Evolutionary conservation across 495 filamentous ascomycete genomes (phyloP).

Genomic region (Penicillium taxi): DNA sequence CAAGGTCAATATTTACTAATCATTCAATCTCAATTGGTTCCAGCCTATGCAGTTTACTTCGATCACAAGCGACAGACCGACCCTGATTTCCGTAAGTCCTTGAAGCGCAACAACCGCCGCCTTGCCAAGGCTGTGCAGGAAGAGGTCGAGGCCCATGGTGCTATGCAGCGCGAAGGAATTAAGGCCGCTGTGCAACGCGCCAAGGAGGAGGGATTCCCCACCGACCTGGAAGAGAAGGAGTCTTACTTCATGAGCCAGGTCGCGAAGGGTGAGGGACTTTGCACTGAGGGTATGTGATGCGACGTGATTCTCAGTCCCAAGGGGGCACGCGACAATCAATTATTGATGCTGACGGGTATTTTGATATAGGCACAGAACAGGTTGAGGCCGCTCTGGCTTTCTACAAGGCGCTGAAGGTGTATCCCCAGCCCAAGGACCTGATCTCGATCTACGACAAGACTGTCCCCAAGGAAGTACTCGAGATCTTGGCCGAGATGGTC

Average conservation of each 20-base stretch:
- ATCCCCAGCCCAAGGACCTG: slow-evolving; percentile 84
- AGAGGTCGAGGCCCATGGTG: slow-evolving; percentile 58
- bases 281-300: slow-evolving; percentile 52
- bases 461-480: slow-evolving; percentile 87
- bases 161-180: slow-evolving; percentile 64
- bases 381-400: slow-evolving; percentile 87
- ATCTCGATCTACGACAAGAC: slow-evolving; percentile 98
- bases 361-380: slow-evolving; percentile 52
- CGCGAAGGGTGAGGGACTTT: slow-evolving; percentile 71
- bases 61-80: slow-evolving; percentile 86
- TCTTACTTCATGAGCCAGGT: slow-evolving; percentile 93
- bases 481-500: slow-evolving; percentile 96
- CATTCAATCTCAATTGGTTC: background rate
- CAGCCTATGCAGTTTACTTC: slow-evolving; percentile 83
- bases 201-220: slow-evolving; percentile 85
- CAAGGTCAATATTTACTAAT: background rate
- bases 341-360: slow-evolving; percentile 1
- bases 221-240: slow-evolving; percentile 83
- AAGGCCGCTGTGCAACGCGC: slow-evolving; percentile 64
- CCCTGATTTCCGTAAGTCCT: slow-evolving; percentile 72
- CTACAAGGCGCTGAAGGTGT: slow-evolving; percentile 97
- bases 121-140: slow-evolving; percentile 70
- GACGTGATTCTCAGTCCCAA: background rate
- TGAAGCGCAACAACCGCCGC: slow-evolving; percentile 75
- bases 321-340: background rate